Percentiles rank a stretch among this genome's conserved stretches.
These are phyloP conservation scores for Novymonas esmeraldas DNA, from an alignment of 208 protist genomes.

Conservation along the genomic window DNA sequence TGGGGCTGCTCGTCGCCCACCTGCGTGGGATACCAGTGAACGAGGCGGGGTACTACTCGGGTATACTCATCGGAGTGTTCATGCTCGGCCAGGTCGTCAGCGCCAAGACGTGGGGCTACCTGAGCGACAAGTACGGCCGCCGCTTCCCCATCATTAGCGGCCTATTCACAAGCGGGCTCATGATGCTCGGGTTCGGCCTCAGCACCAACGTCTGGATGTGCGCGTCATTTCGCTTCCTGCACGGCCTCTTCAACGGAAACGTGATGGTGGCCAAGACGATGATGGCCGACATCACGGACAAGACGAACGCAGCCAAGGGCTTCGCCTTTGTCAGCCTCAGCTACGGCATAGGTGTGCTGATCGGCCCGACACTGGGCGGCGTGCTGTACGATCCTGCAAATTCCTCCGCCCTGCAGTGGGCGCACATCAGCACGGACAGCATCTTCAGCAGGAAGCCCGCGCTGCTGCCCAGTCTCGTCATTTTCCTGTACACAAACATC, in stretches of 20 bases:
- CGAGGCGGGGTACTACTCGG: constrained; percentile 60
- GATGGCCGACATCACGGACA: constrained; percentile 76
- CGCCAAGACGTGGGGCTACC: constrained; percentile 52
- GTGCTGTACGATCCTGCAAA: constrained; percentile 64
- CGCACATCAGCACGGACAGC: constrained; percentile 41
- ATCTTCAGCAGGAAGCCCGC: constrained; percentile 47
- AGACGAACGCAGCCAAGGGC: constrained; percentile 72
- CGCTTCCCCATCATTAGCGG: constrained; percentile 53
- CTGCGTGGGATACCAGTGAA: constrained; percentile 35
- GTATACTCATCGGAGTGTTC: constrained; percentile 56
- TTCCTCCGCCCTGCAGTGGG: constrained; percentile 35
- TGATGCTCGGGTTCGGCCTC: constrained; percentile 72
- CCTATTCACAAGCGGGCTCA: constrained; percentile 57
- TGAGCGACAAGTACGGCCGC: constrained; percentile 72
- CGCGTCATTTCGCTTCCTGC: constrained; percentile 62
- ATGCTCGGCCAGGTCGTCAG: constrained; percentile 68
- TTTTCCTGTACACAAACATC: constrained; percentile 59
- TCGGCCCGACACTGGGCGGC: constrained; percentile 65
- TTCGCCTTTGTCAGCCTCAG: constrained; percentile 97
- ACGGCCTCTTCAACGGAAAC: constrained; percentile 79
- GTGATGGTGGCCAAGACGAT: constrained; percentile 78
- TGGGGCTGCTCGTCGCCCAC: constrained; percentile 61
- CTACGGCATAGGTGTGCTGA: constrained; percentile 55
- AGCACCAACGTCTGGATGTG: constrained; percentile 54
- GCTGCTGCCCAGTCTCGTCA: constrained; percentile 55